Conservation (phyloP, 306 rosid species). For the Nissolia schottii region DNA sequence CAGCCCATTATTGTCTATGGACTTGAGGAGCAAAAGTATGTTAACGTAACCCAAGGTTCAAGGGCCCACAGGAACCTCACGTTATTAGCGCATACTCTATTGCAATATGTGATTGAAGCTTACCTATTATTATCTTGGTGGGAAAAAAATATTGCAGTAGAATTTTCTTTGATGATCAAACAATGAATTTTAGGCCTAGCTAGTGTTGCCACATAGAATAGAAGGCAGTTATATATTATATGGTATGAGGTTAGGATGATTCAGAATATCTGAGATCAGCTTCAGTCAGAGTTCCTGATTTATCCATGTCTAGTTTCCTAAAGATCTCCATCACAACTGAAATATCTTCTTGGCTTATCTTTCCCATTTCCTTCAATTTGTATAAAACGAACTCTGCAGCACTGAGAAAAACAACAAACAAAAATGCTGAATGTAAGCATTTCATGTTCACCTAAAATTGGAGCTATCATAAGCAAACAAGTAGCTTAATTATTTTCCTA, state of each 20-base stretch:
- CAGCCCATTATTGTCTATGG: neutral
- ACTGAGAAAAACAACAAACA: conserved; percentile 26
- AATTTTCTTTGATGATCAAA: neutral
- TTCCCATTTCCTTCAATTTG: conserved; percentile 89
- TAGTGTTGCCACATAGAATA: neutral
- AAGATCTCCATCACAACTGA: conserved; percentile 54
- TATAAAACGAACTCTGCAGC: conserved; percentile 66
- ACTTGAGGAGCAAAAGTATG: neutral
- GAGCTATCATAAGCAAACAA: neutral
- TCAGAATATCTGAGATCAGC: conserved; percentile 42
- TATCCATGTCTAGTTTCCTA: conserved; percentile 55
- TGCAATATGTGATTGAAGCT: conserved; percentile 5
- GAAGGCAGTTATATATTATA: neutral
- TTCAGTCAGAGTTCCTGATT: conserved; percentile 70
- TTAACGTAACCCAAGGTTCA: neutral
- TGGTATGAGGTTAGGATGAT: conserved; percentile 13
- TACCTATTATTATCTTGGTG: neutral
- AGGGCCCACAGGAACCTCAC: neutral
- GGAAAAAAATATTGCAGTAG: neutral
- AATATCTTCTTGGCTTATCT: conserved; percentile 60
- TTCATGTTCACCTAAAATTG: neutral
- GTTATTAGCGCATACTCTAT: neutral
- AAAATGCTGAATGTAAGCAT: neutral
- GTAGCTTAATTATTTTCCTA: neutral
- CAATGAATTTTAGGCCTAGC: neutral